These are phyloP conservation scores for Lycium barbarum DNA, from an alignment of 257 asterid species.

Conservation along the genomic window DNA sequence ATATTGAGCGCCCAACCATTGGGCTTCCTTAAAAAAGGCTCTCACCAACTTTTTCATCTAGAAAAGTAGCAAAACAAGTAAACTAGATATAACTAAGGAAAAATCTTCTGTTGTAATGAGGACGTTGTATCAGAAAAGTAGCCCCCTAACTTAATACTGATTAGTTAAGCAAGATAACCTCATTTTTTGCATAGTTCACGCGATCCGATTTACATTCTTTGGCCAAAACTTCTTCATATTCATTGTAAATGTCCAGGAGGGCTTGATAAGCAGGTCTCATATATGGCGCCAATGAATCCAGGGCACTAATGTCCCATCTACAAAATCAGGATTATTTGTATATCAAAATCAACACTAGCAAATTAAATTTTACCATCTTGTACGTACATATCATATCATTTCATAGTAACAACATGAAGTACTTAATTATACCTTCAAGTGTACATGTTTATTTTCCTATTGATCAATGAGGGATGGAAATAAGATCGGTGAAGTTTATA, in stretches of 20 bases:
- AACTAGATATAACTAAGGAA: too few species aligned
- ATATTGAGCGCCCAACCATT: background rate
- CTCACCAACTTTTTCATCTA: background rate
- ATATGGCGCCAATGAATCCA: constrained; percentile 41
- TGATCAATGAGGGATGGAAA: background rate
- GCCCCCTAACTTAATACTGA: too few species aligned
- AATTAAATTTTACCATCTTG: too few species aligned
- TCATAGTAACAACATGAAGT: background rate
- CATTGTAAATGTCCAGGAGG: background rate
- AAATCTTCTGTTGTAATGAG: too few species aligned
- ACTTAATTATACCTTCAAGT: too few species aligned
- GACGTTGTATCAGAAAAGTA: too few species aligned
- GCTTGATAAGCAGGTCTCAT: constrained; percentile 23
- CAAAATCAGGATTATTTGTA: background rate
- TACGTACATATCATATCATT: background rate
- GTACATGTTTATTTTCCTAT: background rate
- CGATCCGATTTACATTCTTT: constrained; percentile 33
- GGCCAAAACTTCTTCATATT: constrained; percentile 6
- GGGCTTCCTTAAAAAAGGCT: background rate
- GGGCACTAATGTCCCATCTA: constrained; percentile 40
- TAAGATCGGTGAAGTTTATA: background rate
- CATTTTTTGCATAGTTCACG: background rate
- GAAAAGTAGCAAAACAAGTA: background rate
- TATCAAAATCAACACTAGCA: too few species aligned
- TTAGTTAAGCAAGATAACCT: background rate